Percentiles rank a stretch among this genome's conserved stretches.
phyloP scores from a whole-genome alignment of 2,329 filamentous ascomycete species.

The Botrytis tulipae region DNA sequence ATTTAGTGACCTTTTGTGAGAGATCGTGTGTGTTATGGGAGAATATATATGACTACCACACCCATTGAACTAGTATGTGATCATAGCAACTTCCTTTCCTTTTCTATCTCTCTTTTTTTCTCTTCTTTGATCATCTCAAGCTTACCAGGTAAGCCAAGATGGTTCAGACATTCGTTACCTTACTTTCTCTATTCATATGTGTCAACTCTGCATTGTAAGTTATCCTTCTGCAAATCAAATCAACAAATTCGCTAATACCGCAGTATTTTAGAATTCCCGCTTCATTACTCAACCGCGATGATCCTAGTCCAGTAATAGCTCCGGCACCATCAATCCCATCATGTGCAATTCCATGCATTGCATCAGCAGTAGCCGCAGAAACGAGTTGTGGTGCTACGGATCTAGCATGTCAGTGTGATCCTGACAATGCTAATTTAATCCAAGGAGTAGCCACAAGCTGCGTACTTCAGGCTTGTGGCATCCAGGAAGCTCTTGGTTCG shows the following conservation, averaged over 20 bases:
- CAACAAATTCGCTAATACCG: background rate
- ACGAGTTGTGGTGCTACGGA: background rate
- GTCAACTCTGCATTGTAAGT: slow-evolving; percentile 1
- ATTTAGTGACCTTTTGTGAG: background rate
- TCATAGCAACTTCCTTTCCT: background rate
- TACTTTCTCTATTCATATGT: background rate
- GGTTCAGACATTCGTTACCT: background rate
- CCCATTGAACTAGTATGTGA: background rate
- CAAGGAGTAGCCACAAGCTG: background rate
- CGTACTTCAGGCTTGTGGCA: background rate
- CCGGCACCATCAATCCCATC: background rate
- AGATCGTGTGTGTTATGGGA: background rate
- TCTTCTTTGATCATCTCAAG: background rate
- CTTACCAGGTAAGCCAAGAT: slow-evolving; percentile 1
- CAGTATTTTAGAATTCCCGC: background rate
- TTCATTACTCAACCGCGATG: background rate
- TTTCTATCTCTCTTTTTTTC: background rate
- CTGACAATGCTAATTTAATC: background rate
- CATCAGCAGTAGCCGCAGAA: background rate
- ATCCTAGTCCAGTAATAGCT: background rate
- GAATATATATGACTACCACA: background rate
- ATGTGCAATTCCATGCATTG: slow-evolving; percentile 10
- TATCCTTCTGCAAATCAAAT: no score
- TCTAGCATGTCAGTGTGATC: background rate
- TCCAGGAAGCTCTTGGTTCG: background rate